phyloP scores from a whole-genome alignment of 139 green algal genomes.

The Protoeuglena noctilucae region DNA sequence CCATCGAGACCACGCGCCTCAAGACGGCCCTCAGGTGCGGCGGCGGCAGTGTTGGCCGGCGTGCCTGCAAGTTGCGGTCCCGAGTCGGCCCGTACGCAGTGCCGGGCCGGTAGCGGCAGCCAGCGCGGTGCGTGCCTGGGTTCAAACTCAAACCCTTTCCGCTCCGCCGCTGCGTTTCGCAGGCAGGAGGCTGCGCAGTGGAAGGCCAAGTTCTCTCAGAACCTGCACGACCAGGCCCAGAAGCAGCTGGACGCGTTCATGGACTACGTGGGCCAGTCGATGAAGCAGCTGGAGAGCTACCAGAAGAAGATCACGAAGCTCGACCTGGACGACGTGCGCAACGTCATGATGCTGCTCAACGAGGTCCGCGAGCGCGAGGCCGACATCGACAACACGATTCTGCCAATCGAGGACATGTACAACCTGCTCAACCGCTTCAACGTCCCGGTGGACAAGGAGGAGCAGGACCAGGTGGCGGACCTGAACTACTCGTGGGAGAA shows the following conservation, averaged over 20 bases:
- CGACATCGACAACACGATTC: constrained; percentile 65
- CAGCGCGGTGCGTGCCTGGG: too few species aligned
- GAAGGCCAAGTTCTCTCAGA: constrained; percentile 84
- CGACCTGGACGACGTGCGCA: constrained; percentile 69
- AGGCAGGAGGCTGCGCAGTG: constrained; percentile 73
- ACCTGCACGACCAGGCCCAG: constrained; percentile 68
- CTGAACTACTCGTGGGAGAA: constrained; percentile 80
- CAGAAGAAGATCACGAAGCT: constrained; percentile 27
- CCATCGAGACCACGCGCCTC: constrained; percentile 63
- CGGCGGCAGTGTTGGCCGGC: too few species aligned
- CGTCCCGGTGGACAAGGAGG: constrained; percentile 77
- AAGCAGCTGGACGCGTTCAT: constrained; percentile 70
- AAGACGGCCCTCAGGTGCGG: constrained; percentile 60
- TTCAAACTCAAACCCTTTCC: too few species aligned
- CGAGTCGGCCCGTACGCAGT: too few species aligned
- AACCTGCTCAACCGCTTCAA: constrained; percentile 68
- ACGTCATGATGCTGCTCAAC: constrained; percentile 61
- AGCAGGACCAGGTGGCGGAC: constrained; percentile 71
- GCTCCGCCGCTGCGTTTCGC: too few species aligned
- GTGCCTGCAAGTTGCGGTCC: too few species aligned
- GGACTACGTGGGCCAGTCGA: constrained; percentile 70
- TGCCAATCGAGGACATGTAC: constrained; percentile 90
- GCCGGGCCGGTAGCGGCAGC: too few species aligned
- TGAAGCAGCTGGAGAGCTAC: constrained; percentile 33
- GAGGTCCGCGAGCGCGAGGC: constrained; percentile 74